Conservation (phyloP, 108 stramenopile genomes). For the Nannochloropsis gaditana region DNA sequence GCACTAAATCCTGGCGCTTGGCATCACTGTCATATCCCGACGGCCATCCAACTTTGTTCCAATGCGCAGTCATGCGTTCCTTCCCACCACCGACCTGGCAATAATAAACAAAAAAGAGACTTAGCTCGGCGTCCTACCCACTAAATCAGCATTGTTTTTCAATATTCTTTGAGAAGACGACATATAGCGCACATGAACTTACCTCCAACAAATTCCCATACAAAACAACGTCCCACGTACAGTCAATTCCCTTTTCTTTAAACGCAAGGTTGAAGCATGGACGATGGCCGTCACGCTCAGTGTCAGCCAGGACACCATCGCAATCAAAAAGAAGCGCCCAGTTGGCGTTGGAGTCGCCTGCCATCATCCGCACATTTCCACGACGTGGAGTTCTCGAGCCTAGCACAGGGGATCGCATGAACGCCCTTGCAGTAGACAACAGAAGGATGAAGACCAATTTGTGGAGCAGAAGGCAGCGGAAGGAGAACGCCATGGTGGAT, state of each 20-base stretch:
- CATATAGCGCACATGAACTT: constrained; percentile 35
- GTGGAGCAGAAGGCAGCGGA: no score
- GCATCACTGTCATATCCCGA: constrained; percentile 47
- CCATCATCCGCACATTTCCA: not conserved
- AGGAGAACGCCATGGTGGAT: no score
- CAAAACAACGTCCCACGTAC: constrained; percentile 71
- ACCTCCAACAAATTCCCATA: constrained; percentile 77
- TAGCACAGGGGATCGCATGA: not conserved
- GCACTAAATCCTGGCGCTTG: constrained; percentile 59
- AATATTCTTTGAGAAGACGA: not conserved
- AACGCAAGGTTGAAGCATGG: constrained; percentile 79
- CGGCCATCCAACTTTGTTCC: constrained; percentile 78
- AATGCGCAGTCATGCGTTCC: constrained; percentile 85
- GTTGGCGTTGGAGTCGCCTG: not conserved
- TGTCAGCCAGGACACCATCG: constrained; percentile 89
- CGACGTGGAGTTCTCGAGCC: not conserved
- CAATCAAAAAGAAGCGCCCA: constrained; percentile 59
- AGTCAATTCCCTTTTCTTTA: constrained; percentile 61
- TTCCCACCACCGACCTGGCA: constrained; percentile 67
- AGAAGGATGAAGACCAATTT: not conserved
- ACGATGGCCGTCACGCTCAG: constrained; percentile 83
- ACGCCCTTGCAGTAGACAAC: not conserved
- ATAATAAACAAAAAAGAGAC: not conserved
- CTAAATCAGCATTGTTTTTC: no score
- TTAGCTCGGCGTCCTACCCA: no score